Evolutionary conservation across 106 monocot species (phyloP).

Genomic region (Dendrobium huoshanense): DNA sequence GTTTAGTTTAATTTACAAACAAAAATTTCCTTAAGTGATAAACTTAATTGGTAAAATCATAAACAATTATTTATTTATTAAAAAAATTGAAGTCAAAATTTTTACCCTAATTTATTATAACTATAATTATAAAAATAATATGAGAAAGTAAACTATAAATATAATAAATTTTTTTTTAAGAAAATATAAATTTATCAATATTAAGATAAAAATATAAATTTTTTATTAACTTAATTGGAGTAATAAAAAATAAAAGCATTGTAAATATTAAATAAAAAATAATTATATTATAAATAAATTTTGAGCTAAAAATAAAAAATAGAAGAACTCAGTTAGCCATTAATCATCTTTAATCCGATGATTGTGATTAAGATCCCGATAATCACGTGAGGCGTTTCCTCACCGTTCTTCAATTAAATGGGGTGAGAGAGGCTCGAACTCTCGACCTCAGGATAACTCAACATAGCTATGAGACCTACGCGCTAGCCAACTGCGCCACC

Average conservation of each 20-base stretch:
- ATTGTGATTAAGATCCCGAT: background rate
- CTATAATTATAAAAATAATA: no score
- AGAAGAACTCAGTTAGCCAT: background rate
- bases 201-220: no score
- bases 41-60: no score
- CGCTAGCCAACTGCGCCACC: conserved; percentile 95
- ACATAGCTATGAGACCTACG: conserved; percentile 78
- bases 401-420: conserved; percentile 10
- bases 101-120: no score
- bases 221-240: no score
- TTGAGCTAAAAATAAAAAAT: background rate
- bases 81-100: no score
- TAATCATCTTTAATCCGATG: background rate
- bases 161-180: no score
- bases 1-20: no score
- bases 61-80: no score
- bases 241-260: background rate
- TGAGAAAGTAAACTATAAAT: no score
- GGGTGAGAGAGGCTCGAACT: conserved; percentile 99
- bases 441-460: conserved; percentile 99
- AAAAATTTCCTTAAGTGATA: no score
- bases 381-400: background rate
- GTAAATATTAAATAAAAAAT: background rate
- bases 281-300: background rate
- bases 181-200: no score